Evolutionary conservation across 2,329 filamentous ascomycete species (phyloP).

Genomic region (Alternaria ethzedia): DNA sequence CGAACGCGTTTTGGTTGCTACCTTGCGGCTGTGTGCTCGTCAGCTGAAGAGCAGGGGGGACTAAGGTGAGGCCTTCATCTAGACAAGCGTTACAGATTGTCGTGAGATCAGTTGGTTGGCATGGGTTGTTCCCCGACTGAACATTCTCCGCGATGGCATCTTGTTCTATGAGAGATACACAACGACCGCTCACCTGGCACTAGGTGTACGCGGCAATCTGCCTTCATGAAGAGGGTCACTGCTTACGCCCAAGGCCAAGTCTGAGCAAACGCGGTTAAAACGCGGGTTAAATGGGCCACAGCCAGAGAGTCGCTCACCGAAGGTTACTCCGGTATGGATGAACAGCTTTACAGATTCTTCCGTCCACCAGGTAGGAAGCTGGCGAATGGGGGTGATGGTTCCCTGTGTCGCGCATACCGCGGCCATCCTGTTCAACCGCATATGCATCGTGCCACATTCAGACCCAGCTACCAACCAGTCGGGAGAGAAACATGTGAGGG

Average conservation of each 20-base stretch:
- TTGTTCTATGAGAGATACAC: background rate
- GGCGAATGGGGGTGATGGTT: background rate
- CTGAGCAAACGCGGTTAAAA: background rate
- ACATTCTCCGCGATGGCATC: background rate
- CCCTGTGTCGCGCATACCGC: background rate
- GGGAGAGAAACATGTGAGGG: background rate
- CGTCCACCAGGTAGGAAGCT: background rate
- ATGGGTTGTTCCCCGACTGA: background rate
- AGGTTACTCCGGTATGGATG: background rate
- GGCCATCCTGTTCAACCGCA: background rate
- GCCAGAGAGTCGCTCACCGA: background rate
- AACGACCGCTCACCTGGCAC: background rate
- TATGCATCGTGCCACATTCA: background rate
- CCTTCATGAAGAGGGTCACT: background rate
- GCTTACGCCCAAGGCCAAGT: background rate
- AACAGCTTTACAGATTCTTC: background rate
- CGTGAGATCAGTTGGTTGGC: background rate
- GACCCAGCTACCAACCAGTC: background rate
- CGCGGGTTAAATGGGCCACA: background rate
- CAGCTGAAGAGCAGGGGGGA: background rate
- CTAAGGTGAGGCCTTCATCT: background rate
- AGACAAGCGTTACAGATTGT: background rate
- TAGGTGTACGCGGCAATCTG: background rate
- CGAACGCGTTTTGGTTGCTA: background rate
- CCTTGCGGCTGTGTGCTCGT: background rate